Conservation (phyloP, 768 basidiomycete species). For the Termitomyces sp. region DNA sequence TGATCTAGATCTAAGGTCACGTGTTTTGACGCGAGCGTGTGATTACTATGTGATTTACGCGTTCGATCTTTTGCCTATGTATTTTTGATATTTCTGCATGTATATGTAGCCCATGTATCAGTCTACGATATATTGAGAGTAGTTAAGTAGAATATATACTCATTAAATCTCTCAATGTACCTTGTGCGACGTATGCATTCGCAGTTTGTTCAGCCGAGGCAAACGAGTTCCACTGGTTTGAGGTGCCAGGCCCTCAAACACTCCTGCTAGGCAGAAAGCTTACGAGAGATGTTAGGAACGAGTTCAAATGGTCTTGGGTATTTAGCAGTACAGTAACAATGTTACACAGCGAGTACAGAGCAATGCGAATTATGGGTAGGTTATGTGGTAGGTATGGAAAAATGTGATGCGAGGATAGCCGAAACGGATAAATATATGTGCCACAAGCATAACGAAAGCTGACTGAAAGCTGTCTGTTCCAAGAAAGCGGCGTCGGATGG, state of each 20-base stretch:
- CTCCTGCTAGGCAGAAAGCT: not conserved
- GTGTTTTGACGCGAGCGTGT: not conserved
- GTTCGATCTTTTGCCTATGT: not conserved
- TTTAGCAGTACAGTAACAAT: slow-evolving; percentile 5
- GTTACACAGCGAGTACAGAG: slow-evolving; percentile 16
- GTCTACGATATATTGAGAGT: no score
- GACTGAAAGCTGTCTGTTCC: not conserved
- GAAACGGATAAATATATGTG: slow-evolving; percentile 14
- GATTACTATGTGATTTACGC: no score
- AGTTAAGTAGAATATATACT: no score
- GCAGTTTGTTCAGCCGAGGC: no score
- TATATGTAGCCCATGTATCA: no score
- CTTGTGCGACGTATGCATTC: no score
- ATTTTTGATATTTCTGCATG: no score
- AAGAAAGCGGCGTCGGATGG: not conserved
- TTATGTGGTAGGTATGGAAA: slow-evolving; percentile 11
- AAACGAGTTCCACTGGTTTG: no score
- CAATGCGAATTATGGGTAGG: slow-evolving; percentile 8
- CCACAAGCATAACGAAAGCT: not conserved
- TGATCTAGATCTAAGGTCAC: not conserved
- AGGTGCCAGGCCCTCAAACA: not conserved
- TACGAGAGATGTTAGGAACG: no score
- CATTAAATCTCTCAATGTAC: no score
- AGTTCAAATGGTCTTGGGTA: not conserved
- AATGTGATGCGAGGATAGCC: slow-evolving; percentile 1